Evolutionary conservation across 208 protist species (phyloP), one percentile per base, ranked within the genome.

Genomic region (Trypanosoma avium): DNA sequence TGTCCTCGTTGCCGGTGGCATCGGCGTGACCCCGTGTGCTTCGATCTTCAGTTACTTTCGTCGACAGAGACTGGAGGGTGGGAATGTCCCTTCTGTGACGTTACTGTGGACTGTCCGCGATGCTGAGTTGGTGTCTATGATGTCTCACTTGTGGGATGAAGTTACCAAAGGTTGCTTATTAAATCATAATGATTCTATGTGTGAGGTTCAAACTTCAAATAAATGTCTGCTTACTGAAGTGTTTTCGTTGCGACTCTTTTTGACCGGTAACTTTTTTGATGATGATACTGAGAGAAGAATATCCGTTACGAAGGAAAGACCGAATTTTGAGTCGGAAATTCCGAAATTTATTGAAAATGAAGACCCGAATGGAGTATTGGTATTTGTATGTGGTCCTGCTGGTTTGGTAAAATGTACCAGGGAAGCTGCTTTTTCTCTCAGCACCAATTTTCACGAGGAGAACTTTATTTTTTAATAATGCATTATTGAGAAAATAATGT

Each of bases 1-100:
- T 40, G 47, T 78, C 24, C 60, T 85, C n/a, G 63, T 85, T 29
- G 74, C 61, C 35, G 79, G 79, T 22, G 79, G 79, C 26, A 82
- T 85, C 43, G 79, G 79, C 42, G 64, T 75, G 17, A 61, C 71
- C 21, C 75, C 79, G 46, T 85, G 79, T 47, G 67, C 74, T 19
- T 70, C 79, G 10, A 65, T 85, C 12, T 77, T 67, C 60, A 67
- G 61, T 15, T 68, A 75, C 40, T 53, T 76, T 22, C 60, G 60
- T 26, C 43, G 43, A 27, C 54, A 46, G 58, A 36, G 48, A 47
- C 7, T 35, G n/a, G 17, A 43, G 46, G 40, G 24, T 17, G n/a
- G 6, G 43, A 2, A 24, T 17, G 19, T n/a, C 22, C 50, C 50
- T 3, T 27, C 67, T 24, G 45, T 55, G 15, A 57, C 38, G 27